Evolutionary conservation across 148 eudicot genomes (phyloP), one percentile per base, ranked within the genome.

Genomic region (Rhododendron molle): DNA sequence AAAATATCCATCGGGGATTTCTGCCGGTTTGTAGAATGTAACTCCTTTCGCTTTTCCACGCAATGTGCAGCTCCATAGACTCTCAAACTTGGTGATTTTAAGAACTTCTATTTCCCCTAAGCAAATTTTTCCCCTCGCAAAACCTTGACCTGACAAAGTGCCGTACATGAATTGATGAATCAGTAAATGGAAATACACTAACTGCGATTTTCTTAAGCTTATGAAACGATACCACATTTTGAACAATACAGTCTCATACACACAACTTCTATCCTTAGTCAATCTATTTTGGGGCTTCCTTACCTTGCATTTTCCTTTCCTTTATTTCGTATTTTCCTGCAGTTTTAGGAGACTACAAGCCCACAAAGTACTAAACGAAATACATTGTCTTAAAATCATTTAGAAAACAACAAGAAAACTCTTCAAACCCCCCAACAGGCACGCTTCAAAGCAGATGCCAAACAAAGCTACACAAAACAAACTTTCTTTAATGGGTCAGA

Each of bases 31-130:
- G 72, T 95, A 96, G 76, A 96, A 95, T 62, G 93, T 88, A 49
- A 92, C 92, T 4, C 93, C 94, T 83, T 92, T 93, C n/a, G 84
- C 14, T 85, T 93, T 94, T 36, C 92, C 89, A 30, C 67, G 89
- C 28, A 83, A 76, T 15, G n/a, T 88, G 88, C 90, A 93, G 77
- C 81, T 90, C 93, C 95, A 95, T 83, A 94, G 81, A 40, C 88
- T 84, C 58, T 91, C 90, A 56, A 96, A 95, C 23, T 89, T 85
- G 16, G 95, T 92, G 80, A 94, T 87, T 86, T 89, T 52, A 36
- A 91, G 80, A 26, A 95, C 98, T 88, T 94, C 96, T 78, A 96
- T 84, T 73, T 93, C 97, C 84, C 99, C 98, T 30, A 96, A 91
- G 90, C 83, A 15, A 88, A 96, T 91, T 86, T 89, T 94, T 67